These are phyloP conservation scores for Pythium utonaiense DNA, from an alignment of 352 stramenopile species.

Conservation along the genomic window DNA sequence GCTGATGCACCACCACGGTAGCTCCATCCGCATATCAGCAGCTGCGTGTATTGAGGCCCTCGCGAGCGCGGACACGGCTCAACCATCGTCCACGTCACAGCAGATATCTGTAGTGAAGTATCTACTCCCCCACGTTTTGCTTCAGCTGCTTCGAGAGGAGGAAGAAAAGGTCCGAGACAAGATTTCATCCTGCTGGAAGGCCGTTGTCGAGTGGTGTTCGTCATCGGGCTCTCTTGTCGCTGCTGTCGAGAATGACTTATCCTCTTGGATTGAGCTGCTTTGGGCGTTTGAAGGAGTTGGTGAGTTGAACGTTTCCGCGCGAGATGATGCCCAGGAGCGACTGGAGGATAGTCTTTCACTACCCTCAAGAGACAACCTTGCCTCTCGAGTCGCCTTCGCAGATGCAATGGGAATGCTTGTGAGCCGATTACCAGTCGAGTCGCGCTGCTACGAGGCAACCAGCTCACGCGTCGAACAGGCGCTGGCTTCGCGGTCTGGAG, in stretches of 20 bases:
- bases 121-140: constrained; percentile 53
- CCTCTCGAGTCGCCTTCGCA: constrained; percentile 47
- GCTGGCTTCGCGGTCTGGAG: constrained; percentile 38
- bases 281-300: constrained; percentile 40
- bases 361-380: constrained; percentile 23
- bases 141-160: constrained; percentile 57
- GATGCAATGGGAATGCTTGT: constrained; percentile 52
- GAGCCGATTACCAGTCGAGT: constrained; percentile 27
- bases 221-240: constrained; percentile 22
- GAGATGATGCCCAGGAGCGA: not conserved
- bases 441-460: constrained; percentile 16
- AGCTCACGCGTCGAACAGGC: constrained; percentile 25
- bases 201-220: constrained; percentile 26
- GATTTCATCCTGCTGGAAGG: constrained; percentile 43
- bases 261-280: constrained; percentile 44
- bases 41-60: constrained; percentile 41
- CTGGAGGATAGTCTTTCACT: not conserved
- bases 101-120: constrained; percentile 2
- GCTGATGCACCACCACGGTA: constrained; percentile 58
- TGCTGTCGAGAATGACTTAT: constrained; percentile 20
- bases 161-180: constrained; percentile 25
- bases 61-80: not conserved
- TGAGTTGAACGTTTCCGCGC: constrained; percentile 21
- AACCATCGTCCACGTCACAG: not conserved
- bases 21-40: constrained; percentile 38